Base-by-base conservation (phyloP, 2,329 filamentous ascomycete species). In the Neofusicoccum ribis region DNA sequence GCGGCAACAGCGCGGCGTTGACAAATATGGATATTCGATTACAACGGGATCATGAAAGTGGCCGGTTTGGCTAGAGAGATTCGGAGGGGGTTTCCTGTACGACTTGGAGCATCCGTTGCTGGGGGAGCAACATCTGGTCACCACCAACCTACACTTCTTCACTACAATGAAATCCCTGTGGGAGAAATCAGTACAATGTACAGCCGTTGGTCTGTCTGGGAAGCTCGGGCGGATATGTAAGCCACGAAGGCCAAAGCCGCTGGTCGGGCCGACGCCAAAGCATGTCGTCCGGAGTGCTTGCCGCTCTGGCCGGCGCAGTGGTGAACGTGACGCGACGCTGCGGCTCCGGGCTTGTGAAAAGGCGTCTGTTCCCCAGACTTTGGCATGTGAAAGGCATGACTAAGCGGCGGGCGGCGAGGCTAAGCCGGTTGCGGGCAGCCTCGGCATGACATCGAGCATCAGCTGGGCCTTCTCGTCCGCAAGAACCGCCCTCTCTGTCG, bases 1-100 rank as follows among this genome's bases (percentile, higher is more conserved):
- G 46, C 27, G 47, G 52, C 52, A 4, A 63, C 54, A 74, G 71
- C 73, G 69, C 65, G 73, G 73, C 72, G 73, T 75, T 74, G 39
- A 34, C 7, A 31, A 31, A 27, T 14, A 43, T 31, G 52, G 52
- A 31, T 44, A 20, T 43, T 43, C 20, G 14, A 44, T 41, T 54
- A 23, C 31, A 23, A 34, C 36, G 23, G 34, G 54, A 6, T 44
- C 17, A 39, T 41, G 20, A 39, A n/a, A 23, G 27, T 49, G 31
- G 44, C 31, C 31, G 31, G 23, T 31, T 49, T 27, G 58, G 46
- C 58, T 47, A 49, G 44, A 41, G 34, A 49, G 58, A 39, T 7
- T 61, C 14, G 23, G 37, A 39, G 37, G 43, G 44, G 34, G 31
- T 31, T 60, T 60, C 41, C 34, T 60, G 56, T 64, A 44, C 11